Conservation (phyloP, 352 stramenopile genomes). For the Pythium utonaiense region DNA sequence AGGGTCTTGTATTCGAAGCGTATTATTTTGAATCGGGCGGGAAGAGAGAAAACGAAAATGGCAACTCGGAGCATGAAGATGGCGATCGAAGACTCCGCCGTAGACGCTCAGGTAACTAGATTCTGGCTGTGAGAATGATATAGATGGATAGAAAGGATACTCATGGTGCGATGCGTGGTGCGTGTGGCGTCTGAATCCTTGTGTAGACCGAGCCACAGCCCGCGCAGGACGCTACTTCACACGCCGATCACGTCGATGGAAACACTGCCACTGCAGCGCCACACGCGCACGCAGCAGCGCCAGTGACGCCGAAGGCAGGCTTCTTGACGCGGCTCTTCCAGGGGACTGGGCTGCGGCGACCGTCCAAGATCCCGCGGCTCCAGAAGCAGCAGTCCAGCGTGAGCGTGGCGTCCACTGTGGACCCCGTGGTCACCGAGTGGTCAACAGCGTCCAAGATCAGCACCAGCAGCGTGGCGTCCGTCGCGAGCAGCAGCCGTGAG, state of each 20-base stretch:
- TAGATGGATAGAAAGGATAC: not conserved
- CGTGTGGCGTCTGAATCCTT: not conserved
- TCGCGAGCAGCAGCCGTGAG: conserved; percentile 16
- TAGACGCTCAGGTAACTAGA: not conserved
- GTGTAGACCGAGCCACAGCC: conserved; percentile 3
- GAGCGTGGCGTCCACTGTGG: not conserved
- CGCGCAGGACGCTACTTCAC: not conserved
- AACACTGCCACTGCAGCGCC: not conserved
- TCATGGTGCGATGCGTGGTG: conserved; percentile 1
- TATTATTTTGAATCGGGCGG: not conserved
- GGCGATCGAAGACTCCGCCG: not conserved
- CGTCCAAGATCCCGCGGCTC: conserved; percentile 19
- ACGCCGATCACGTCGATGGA: not conserved
- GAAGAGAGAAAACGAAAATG: not conserved
- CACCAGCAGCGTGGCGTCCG: conserved; percentile 1
- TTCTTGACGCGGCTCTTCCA: not conserved
- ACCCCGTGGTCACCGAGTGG: not conserved
- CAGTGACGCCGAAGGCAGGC: not conserved
- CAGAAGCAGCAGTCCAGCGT: conserved; percentile 11
- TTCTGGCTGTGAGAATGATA: no score
- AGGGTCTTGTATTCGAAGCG: not conserved
- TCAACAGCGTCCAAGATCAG: not conserved
- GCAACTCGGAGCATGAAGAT: not conserved
- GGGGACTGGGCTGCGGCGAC: conserved; percentile 5
- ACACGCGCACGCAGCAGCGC: not conserved